Evolutionary conservation across 805 yeast species (phyloP).

Genomic region (Saccharomycopsis amapae): DNA sequence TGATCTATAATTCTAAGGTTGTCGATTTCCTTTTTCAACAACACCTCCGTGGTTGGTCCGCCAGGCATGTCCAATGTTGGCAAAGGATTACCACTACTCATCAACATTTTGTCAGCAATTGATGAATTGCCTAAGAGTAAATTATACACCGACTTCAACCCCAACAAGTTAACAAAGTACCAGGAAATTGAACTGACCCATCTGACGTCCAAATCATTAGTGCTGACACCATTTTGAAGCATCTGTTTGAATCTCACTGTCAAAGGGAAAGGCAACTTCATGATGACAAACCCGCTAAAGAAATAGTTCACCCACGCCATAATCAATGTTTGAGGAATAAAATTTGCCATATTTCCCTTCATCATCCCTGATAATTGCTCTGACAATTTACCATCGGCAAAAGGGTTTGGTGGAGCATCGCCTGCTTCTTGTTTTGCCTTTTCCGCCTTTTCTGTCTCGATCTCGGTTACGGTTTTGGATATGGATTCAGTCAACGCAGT

Average conservation of each 20-base stretch:
- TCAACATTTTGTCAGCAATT: constrained; percentile 38
- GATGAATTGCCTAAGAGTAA: constrained; percentile 51
- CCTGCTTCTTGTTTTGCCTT: constrained; percentile 29
- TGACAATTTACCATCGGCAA: constrained; percentile 61
- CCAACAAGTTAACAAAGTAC: constrained; percentile 86
- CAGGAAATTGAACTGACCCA: constrained; percentile 94
- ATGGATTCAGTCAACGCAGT: constrained; percentile 41
- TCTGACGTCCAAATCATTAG: constrained; percentile 78
- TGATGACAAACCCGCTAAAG: constrained; percentile 83
- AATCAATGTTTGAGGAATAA: constrained; percentile 84
- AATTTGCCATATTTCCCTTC: constrained; percentile 74
- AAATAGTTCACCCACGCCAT: constrained; percentile 96
- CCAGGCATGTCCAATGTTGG: constrained; percentile 42
- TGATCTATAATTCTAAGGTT: constrained; percentile 58
- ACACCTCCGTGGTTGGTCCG: constrained; percentile 53
- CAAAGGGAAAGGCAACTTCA: constrained; percentile 86
- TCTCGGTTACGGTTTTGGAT: constrained; percentile 34
- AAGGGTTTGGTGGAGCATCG: constrained; percentile 44
- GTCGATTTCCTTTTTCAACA: constrained; percentile 67
- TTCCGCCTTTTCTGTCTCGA: constrained; percentile 46
- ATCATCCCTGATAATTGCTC: constrained; percentile 73
- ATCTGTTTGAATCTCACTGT: constrained; percentile 85
- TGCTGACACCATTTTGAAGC: constrained; percentile 81
- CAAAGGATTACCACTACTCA: constrained; percentile 27
- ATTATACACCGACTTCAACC: constrained; percentile 72